phyloP scores from a whole-genome alignment of 352 stramenopile genomes.

The Aphanomyces stellatus region DNA sequence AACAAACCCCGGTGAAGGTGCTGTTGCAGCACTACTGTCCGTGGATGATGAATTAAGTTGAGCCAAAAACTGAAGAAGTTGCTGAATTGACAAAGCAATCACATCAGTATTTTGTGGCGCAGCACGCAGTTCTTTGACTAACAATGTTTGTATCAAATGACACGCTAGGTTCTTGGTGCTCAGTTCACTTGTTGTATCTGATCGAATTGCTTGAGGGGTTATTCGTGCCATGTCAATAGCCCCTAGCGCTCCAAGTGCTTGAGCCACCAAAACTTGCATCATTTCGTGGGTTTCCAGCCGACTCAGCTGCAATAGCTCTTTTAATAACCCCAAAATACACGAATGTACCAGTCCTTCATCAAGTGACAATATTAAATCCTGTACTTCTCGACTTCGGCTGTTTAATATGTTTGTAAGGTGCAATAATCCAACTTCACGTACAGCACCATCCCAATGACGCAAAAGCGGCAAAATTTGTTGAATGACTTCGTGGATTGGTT shows the following conservation, averaged over 20 bases:
- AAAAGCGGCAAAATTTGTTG: constrained; percentile 46
- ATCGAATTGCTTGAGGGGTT: constrained; percentile 38
- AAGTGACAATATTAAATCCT: constrained; percentile 59
- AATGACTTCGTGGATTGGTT: constrained; percentile 30
- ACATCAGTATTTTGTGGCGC: constrained; percentile 76
- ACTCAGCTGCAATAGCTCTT: constrained; percentile 59
- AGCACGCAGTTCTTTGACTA: constrained; percentile 77
- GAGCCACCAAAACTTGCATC: constrained; percentile 62
- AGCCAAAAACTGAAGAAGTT: constrained; percentile 73
- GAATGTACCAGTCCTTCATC: constrained; percentile 55
- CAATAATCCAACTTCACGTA: constrained; percentile 65
- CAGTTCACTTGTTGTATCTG: constrained; percentile 40
- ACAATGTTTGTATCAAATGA: constrained; percentile 68
- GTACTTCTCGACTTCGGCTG: constrained; percentile 47
- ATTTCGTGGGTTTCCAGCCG: constrained; percentile 48
- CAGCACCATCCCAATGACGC: constrained; percentile 67
- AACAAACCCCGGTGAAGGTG: background rate
- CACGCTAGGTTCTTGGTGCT: constrained; percentile 75
- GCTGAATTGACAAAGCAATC: constrained; percentile 77
- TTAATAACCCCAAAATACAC: constrained; percentile 44
- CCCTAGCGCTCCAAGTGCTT: constrained; percentile 64
- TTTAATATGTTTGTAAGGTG: constrained; percentile 62
- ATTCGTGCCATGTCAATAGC: constrained; percentile 75
- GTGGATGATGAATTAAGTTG: constrained; percentile 39
- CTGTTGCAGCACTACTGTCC: background rate